Conservation (phyloP, 371 early-diverging fungal genomes). For the Lichtheimia ornata region DNA sequence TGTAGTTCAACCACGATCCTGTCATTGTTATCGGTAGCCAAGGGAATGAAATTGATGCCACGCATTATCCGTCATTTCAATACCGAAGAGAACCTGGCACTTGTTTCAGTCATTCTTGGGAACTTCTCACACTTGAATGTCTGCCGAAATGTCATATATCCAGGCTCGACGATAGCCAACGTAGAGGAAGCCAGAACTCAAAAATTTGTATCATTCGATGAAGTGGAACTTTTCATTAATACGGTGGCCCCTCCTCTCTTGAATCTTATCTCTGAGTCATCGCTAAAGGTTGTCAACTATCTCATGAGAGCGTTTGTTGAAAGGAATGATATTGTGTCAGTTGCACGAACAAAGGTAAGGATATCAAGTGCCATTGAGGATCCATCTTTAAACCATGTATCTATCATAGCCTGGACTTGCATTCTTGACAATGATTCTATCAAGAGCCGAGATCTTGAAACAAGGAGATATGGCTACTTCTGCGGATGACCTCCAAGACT, state of each 20-base stretch:
- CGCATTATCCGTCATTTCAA: slow-evolving; percentile 79
- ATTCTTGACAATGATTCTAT: slow-evolving; percentile 86
- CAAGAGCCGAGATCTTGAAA: slow-evolving; percentile 87
- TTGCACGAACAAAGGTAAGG: slow-evolving; percentile 75
- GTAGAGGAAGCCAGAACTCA: slow-evolving; percentile 51
- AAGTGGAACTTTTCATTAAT: slow-evolving; percentile 85
- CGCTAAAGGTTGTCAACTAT: slow-evolving; percentile 77
- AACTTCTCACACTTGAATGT: slow-evolving; percentile 87
- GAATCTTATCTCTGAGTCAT: slow-evolving; percentile 78
- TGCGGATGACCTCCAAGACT: slow-evolving; percentile 64
- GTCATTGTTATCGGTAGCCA: slow-evolving; percentile 67
- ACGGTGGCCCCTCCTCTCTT: slow-evolving; percentile 82
- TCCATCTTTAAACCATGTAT: background rate
- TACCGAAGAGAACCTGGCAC: slow-evolving; percentile 75
- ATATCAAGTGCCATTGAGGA: background rate
- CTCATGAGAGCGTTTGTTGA: slow-evolving; percentile 81
- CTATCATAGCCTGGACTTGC: slow-evolving; percentile 71
- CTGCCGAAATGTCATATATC: slow-evolving; percentile 67
- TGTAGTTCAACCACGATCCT: too few species aligned
- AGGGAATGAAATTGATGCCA: slow-evolving; percentile 86
- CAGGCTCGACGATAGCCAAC: slow-evolving; percentile 47
- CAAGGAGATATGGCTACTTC: slow-evolving; percentile 69
- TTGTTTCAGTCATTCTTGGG: slow-evolving; percentile 77
- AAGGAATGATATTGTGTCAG: slow-evolving; percentile 81
- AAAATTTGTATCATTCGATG: slow-evolving; percentile 46